Evolutionary conservation across 164 flowering plant genomes (phyloP), one percentile per base, ranked within the genome.

Genomic region (Warburgia ugandensis): DNA sequence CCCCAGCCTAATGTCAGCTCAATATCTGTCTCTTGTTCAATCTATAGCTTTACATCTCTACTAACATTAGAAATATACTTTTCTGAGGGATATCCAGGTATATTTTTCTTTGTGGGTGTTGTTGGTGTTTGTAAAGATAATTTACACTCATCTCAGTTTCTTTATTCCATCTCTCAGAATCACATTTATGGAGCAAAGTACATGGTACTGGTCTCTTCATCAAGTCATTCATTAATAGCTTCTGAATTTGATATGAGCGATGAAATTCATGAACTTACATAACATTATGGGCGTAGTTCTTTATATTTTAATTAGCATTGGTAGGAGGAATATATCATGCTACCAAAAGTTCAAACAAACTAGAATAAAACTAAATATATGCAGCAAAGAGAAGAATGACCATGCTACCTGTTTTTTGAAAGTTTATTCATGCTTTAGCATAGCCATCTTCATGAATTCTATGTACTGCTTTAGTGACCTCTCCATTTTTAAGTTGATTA

Each of bases 251-350:
- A 49, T 90, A 90, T 9, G 86, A 60, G 3, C 96, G 83, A 60
- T 90, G 97, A 48, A 90, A 96, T 59, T 86, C 94, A 31, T 50
- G 59, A 16, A 90, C 85, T 94, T 90, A 74, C 22, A 37, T 29
- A 23, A 13, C 8, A n/a, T 11, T 30, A 38, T 47, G 22, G 28
- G 41, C 16, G 37, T 26, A 48, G 26, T 38, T 8, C 33, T 32
- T 55, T 22, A 22, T 20, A 10, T 20, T 51, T 25, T 26, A 20
- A 4, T 36, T 16, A 33, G 21, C 7, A 48, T 36, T 16, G 9
- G 20, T 27, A 25, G 19, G 23, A 11, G 29, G 12, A 11, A 37
- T 23, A 11, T 17, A 37, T 0, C 5, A 12, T 25, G 7, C 20
- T 14, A 23, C 43, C 8, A 11, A 23, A 27, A 36, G 3, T 23